Base-by-base conservation (phyloP, 176 grass and related monocot genomes). In the Areca catechu region DNA sequence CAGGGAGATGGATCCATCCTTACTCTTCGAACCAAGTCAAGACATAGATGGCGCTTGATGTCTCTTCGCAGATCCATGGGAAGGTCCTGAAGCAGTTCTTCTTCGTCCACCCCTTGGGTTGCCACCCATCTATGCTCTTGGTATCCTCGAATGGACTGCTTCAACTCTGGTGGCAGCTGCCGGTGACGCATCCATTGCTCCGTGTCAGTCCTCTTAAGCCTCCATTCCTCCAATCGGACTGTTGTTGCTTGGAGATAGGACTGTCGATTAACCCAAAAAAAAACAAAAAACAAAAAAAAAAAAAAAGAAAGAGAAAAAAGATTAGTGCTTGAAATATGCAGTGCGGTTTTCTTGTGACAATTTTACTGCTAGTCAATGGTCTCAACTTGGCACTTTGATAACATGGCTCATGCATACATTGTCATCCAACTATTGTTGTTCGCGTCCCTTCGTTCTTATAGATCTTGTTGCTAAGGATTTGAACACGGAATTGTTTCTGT, bases 161-260 rank as follows among this genome's bases (percentile, higher is more conserved):
- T 71, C 77, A 98, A 83, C 61, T 80, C 62, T 51, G 69, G 78
- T 0, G 93, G 93, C 20, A 98, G 83, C 82, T 92, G 88, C 12
- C 93, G 73, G 58, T 98, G 93, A 21, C 82, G 81, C 93, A 98
- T 97, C 92, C 92, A 97, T 43, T 89, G 83, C 66, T 97, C 92
- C 73, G 77, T 91, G 74, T 97, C 92, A 7, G 86, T 97, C 61
- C 75, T 72, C 72, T 81, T 91, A 30, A 85, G 69, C 57, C 83
- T 64, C 92, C 86, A 97, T 73, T 97, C 92, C 67, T 97, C 92
- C 76, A 97, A 61, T 49, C 92, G 83, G 19, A 90, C 78, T 49
- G 74, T 97, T 20, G 86, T 97, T 20, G 92, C 77, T 59, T 97
- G 86, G 1, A 97, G 75, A 61, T 97, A 97, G 1, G 92, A 97